Base-by-base conservation (phyloP, 2,329 filamentous ascomycete species). In the Cercospora nicotianae region DNA sequence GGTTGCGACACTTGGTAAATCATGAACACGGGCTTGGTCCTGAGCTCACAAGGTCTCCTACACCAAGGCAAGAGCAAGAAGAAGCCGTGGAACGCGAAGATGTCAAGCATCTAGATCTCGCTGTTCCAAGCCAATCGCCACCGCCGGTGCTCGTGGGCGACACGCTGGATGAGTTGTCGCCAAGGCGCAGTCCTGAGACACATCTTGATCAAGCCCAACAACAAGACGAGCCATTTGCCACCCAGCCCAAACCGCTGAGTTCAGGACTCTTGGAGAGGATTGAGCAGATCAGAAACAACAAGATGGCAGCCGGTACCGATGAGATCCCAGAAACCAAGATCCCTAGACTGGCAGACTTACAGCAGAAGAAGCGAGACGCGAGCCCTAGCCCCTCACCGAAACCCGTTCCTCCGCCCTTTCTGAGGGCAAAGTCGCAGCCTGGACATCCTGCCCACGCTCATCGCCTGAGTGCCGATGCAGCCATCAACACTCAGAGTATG, bases 31-130 rank as follows among this genome's bases (percentile, higher is more conserved):
- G 69, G 12, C 33, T 71, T n/a, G 72, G 67, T 7, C 60, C 48
- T 30, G 70, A 71, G 18, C 68, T 75, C 13, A 65, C 69, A 10
- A 70, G 72, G 30, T 69, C 67, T 8, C 53, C 76, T 9, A 75
- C 77, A 2, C 75, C 76, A 7, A 73, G 74, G 18, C 74, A 78
- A 62, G 72, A 77, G 23, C 71, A 73, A 16, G 75, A 77, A 45
- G 72, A 76, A 33, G 76, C 72, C 2, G 75, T 77, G 12, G 80
- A 85, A 58, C 81, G 84, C 48, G 83, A 89, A 60, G 84, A 86
- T 66, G 83, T 89, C 18, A 85, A 85, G 53, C 87, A 89, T 77
- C 80, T 90, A 9, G 88, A 90, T 76, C 81, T 90, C 58, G 87
- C 86, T 20, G 78, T 87, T 1, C 77, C 82, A n/a, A 77, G 79